These are phyloP conservation scores for Pichia sp. DNA, from an alignment of 1,139 yeast species.

Conservation along the genomic window DNA sequence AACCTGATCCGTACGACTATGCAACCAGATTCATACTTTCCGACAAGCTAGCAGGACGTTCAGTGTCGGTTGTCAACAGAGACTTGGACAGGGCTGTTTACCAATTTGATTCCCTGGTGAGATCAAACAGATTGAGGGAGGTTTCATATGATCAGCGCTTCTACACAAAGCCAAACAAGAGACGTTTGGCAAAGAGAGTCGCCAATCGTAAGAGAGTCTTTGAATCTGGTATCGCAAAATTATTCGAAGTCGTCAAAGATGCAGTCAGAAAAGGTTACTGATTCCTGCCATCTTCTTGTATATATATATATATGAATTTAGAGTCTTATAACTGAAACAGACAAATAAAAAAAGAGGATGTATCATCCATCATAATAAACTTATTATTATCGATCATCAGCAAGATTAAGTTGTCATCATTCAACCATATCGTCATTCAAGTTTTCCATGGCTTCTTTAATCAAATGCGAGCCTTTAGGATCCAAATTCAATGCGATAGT, in stretches of 20 bases:
- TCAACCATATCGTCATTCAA: slow-evolving; percentile 25
- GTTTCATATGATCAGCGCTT: slow-evolving; percentile 39
- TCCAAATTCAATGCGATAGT: slow-evolving; percentile 89
- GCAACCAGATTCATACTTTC: slow-evolving; percentile 34
- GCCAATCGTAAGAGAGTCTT: slow-evolving; percentile 44
- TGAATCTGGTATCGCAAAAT: slow-evolving; percentile 43
- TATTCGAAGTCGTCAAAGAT: slow-evolving; percentile 44
- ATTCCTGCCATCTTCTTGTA: slow-evolving; percentile 9
- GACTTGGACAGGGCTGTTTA: slow-evolving; percentile 36
- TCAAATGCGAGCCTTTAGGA: slow-evolving; percentile 87
- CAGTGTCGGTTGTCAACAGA: slow-evolving; percentile 34
- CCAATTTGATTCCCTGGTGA: slow-evolving; percentile 34
- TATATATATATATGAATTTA: not conserved
- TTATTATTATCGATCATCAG: not conserved
- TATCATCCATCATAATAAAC: not conserved
- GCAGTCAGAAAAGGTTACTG: slow-evolving; percentile 53
- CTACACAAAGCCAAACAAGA: slow-evolving; percentile 46
- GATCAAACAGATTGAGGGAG: slow-evolving; percentile 36
- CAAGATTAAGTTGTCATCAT: not conserved
- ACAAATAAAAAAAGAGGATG: not conserved
- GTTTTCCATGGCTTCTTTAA: slow-evolving; percentile 75
- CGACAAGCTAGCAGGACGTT: slow-evolving; percentile 46
- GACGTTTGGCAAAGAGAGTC: slow-evolving; percentile 39
- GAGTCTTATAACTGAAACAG: not conserved
- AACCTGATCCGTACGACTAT: slow-evolving; percentile 25